Evolutionary conservation across 129 eudicot species (phyloP).

Genomic region (Ambrosia trifida): DNA sequence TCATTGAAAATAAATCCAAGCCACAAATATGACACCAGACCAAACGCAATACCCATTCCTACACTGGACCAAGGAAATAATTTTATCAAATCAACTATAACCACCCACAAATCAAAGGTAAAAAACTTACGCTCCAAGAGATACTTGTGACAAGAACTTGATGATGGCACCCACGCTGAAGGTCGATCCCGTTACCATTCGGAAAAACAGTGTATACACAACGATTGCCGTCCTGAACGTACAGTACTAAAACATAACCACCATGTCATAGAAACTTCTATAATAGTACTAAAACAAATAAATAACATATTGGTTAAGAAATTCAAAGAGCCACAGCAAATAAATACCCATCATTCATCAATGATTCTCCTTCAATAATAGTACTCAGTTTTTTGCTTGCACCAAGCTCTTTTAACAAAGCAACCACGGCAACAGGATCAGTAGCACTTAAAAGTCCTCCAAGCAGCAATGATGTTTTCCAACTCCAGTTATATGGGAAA

Average conservation of each 20-base stretch:
- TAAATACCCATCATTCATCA: constrained; percentile 97
- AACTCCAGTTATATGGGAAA: constrained; percentile 92
- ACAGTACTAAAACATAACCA: not conserved
- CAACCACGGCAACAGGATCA: constrained; percentile 98
- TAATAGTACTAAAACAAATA: not conserved
- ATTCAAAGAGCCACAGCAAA: constrained; percentile 8
- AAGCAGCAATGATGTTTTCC: constrained; percentile 91
- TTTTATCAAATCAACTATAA: constrained; percentile 22
- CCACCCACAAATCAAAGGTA: constrained; percentile 1
- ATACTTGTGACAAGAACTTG: constrained; percentile 66
- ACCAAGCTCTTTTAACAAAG: constrained; percentile 92
- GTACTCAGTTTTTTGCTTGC: constrained; percentile 96
- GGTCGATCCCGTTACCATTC: constrained; percentile 80
- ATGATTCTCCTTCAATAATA: constrained; percentile 93
- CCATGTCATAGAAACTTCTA: constrained; percentile 15
- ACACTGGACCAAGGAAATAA: constrained; percentile 55
- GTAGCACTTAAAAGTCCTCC: constrained; percentile 99
- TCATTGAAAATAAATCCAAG: constrained; percentile 93
- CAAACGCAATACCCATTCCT: constrained; percentile 87
- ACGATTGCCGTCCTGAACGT: constrained; percentile 88
- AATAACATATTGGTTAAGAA: constrained; percentile 1
- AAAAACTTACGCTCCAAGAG: constrained; percentile 92
- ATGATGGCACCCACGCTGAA: constrained; percentile 61
- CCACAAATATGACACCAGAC: constrained; percentile 84
- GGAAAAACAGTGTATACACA: constrained; percentile 77